Conservation (phyloP, 1,139 yeast genomes). For the Yamadazyma sp. region DNA sequence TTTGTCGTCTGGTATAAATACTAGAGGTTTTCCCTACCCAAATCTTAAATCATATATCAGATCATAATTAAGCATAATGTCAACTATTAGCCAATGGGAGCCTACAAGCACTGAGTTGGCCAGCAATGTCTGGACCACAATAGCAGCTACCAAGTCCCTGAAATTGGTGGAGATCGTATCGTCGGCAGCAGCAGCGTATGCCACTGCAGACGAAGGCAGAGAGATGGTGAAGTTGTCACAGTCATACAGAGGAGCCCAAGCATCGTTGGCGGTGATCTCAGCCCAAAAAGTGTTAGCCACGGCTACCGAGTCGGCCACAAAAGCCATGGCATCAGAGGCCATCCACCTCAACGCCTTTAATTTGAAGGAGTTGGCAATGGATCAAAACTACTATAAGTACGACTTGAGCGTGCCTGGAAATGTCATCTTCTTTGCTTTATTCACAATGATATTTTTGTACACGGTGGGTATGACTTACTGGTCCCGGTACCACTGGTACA, state of each 20-base stretch:
- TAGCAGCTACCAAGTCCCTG: conserved; percentile 22
- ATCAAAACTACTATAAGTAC: conserved; percentile 22
- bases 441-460: conserved; percentile 24
- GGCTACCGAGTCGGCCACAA: conserved; percentile 30
- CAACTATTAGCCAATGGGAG: too few relatives aligned
- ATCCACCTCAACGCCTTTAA: conserved; percentile 35
- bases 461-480: conserved; percentile 19
- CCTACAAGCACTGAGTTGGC: too few relatives aligned
- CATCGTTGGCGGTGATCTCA: conserved; percentile 34
- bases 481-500: conserved; percentile 34
- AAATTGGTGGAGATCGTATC: too few relatives aligned
- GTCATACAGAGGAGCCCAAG: conserved; percentile 37
- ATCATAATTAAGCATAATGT: too few relatives aligned
- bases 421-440: conserved; percentile 30
- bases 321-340: conserved; percentile 32
- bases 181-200: too few relatives aligned
- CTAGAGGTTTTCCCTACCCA: too few relatives aligned
- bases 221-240: too few relatives aligned
- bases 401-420: conserved; percentile 30
- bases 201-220: too few relatives aligned
- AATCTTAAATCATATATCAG: too few relatives aligned
- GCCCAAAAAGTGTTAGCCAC: conserved; percentile 40
- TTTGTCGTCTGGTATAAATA: too few relatives aligned
- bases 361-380: conserved; percentile 27
- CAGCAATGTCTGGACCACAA: conserved; percentile 20